Base-by-base conservation (phyloP, 192 early-diverging fungal genomes). In the Backusella tuberculispora region DNA sequence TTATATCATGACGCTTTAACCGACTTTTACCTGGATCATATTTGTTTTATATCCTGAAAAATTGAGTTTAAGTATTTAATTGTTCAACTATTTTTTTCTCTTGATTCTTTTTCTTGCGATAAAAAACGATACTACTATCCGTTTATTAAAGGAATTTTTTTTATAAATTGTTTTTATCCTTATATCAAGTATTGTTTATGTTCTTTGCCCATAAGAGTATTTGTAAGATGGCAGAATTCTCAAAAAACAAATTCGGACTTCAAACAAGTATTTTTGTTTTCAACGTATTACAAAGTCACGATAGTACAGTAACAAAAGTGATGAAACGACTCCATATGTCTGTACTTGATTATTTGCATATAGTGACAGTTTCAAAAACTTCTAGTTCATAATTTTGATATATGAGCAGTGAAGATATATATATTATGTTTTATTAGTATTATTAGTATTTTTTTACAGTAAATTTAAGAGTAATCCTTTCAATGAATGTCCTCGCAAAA, bases 341-440 rank as follows among this genome's bases (percentile, higher is more conserved):
- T 24, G 19, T 26, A 12, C 53, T 60, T 60, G 3, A 24, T 60
- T 26, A 26, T 53, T 26, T 60, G 53, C 53, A 60, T 34, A 1
- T 60, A 60, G 21, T 56, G 50, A 56, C 19, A 56, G 50, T 56
- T 56, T 56, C 50, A 60, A 24, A 60, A 60, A 8, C 13, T 60
- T 60, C 24, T 12, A 10, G 21, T 24, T 9, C 12, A 21, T 60
- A 12, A 60, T 60, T 60, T 3, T 60, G 21, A 24, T 60, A 24
- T 60, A 60, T 43, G 26, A 13, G 21, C 9, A 4, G 24, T 26
- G 26, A 12, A 26, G 24, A 60, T 8, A 12, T 19, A 26, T 26
- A 7, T 13, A 24, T 26, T 21, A 26, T 26, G 21, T 24, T 60
- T 60, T 29, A 26, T 24, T 60, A 4, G 4, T 26, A 24, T 60